These are phyloP conservation scores for Coelastrella sp. DNA, from an alignment of 139 green algal genomes.

Conservation along the genomic window DNA sequence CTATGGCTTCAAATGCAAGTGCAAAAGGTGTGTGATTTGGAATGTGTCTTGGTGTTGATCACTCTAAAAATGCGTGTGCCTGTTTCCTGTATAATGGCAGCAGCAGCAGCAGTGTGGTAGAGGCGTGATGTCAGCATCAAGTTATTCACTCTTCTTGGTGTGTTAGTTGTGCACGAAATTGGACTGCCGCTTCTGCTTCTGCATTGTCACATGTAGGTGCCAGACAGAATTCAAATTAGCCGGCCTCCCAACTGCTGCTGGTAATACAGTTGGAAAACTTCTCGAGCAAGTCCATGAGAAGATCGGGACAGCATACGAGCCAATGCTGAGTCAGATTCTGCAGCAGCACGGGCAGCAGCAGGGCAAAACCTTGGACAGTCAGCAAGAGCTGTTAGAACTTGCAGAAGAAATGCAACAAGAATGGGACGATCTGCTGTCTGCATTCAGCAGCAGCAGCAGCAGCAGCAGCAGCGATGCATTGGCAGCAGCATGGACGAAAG, in stretches of 20 bases:
- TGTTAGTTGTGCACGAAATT: not conserved
- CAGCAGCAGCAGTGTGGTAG: not conserved
- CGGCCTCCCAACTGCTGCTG: not conserved
- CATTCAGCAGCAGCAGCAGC: not conserved
- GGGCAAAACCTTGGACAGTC: not conserved
- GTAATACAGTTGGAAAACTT: not conserved
- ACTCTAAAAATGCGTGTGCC: too few species aligned
- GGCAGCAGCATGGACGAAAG: not conserved
- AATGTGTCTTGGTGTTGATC: too few species aligned
- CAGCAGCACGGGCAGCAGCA: conserved; percentile 24
- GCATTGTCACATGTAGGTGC: not conserved
- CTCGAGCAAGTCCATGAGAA: not conserved
- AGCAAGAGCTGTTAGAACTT: not conserved
- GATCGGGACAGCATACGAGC: conserved; percentile 12
- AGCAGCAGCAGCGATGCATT: conserved; percentile 24
- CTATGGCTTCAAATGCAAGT: conserved; percentile 37
- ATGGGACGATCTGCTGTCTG: not conserved
- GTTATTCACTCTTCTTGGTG: not conserved
- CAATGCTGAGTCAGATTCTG: not conserved
- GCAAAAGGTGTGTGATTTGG: not conserved
- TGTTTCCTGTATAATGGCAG: not conserved
- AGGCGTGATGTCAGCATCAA: not conserved
- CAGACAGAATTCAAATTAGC: not conserved
- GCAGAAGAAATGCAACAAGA: conserved; percentile 14
- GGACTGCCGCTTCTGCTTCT: not conserved